Evolutionary conservation across 768 basidiomycete species (phyloP).

Genomic region (Arthromyces matolae): DNA sequence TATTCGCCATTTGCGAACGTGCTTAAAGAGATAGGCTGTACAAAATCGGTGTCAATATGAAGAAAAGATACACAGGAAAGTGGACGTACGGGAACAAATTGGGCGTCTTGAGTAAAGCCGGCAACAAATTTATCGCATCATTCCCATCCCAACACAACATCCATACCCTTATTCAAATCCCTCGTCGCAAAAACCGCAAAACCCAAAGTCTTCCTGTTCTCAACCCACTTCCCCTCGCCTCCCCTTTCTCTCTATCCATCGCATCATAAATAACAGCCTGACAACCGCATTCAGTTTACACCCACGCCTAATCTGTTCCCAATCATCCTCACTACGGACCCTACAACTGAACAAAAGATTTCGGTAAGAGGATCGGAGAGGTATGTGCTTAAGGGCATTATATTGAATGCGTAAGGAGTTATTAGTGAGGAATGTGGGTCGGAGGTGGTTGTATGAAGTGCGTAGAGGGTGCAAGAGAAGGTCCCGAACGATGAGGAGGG

Average conservation of each 20-base stretch:
- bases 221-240: too few species aligned
- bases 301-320: constrained; percentile 59
- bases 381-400: constrained; percentile 67
- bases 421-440: constrained; percentile 56
- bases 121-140: constrained; percentile 82
- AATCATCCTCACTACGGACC: constrained; percentile 68
- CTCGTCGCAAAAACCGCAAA: constrained; percentile 82
- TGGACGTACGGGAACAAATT: constrained; percentile 53
- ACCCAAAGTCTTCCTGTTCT: constrained; percentile 37
- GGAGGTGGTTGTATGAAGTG: constrained; percentile 58
- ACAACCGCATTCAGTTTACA: constrained; percentile 68
- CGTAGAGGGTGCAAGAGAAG: constrained; percentile 39
- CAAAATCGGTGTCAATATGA: too few species aligned
- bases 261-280: constrained; percentile 43
- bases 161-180: constrained; percentile 74
- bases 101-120: constrained; percentile 59
- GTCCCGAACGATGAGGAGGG: too few species aligned
- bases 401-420: constrained; percentile 57
- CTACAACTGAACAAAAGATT: constrained; percentile 77
- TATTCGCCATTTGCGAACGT: constrained; percentile 62
- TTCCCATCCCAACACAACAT: constrained; percentile 90
- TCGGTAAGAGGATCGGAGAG: constrained; percentile 78
- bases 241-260: too few species aligned
- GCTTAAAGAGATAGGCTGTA: constrained; percentile 43
- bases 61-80: too few species aligned